Evolutionary conservation across 2,329 filamentous ascomycete genomes (phyloP), one percentile per base, ranked within the genome.

Genomic region (Rachicladosporium sp.): DNA sequence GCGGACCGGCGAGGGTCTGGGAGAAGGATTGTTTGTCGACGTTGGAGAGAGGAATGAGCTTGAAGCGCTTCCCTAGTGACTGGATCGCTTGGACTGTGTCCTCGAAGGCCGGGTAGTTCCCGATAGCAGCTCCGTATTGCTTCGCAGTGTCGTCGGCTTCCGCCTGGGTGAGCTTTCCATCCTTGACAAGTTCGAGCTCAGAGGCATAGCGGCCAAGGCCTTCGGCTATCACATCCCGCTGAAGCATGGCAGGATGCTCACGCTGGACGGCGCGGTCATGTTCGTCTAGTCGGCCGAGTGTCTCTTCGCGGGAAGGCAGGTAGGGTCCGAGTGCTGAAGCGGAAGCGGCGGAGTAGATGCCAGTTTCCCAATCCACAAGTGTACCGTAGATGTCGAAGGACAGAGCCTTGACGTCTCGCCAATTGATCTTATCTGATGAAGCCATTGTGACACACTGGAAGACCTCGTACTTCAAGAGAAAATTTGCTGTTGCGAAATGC

Each of bases 351-450:
- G 59, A 47, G 37, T 71, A 59, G 41, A 85, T 71, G 43, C 80
- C 80, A n/a, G 64, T 56, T 57, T 86, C 79, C 81, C 80, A 86
- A 65, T 88, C 80, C 44, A 88, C 74, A 3, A 88, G 70, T 0
- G 83, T 89, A 57, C 82, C 82, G 58, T 83, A 88, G 64, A 82
- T 77, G 61, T 89, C 82, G 61, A 88, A 86, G 51, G 76, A 78
- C 36, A 85, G 72, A 43, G 74, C 60, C 39, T 56, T 57, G 44
- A 55, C 40, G 10, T 49, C 34, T 4, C 43, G 47, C 54, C 54
- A 57, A 31, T 52, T 46, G 33, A 56, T 52, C 3, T 6, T 6
- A 7, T 15, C 32, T 38, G 31, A 4, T 30, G 51, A 44, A 33
- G 52, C 38, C 50, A 53, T 53, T 10, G 21, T 46, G 34, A 13